These are phyloP conservation scores for Pichia eremophila DNA, from an alignment of 805 yeast species.

Conservation along the genomic window DNA sequence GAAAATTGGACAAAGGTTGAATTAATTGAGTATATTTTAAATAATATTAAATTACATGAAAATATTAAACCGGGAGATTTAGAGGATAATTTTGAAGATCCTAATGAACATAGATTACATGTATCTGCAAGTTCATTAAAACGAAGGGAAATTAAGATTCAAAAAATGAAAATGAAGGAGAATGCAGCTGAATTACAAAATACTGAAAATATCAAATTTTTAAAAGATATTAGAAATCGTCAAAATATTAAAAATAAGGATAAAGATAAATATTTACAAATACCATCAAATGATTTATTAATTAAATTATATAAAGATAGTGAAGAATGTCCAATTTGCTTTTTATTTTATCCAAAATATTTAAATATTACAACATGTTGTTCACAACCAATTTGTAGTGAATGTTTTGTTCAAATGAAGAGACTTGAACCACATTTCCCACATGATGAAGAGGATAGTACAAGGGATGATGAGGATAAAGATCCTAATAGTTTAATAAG, in stretches of 20 bases:
- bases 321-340: conserved; percentile 90
- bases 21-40: conserved; percentile 39
- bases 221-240: conserved; percentile 22
- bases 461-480: conserved; percentile 16
- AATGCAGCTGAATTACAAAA: conserved; percentile 30
- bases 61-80: conserved; percentile 36
- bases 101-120: conserved; percentile 50
- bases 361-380: conserved; percentile 83
- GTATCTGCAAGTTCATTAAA: conserved; percentile 36
- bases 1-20: conserved; percentile 64
- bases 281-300: conserved; percentile 38
- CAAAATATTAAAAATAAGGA: conserved; percentile 20
- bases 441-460: conserved; percentile 43
- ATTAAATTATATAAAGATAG: conserved; percentile 57
- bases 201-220: conserved; percentile 26
- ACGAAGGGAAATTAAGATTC: conserved; percentile 40
- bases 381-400: conserved; percentile 87
- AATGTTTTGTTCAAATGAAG: conserved; percentile 93
- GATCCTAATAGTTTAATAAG: conserved; percentile 63
- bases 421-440: conserved; percentile 91
- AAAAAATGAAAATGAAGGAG: conserved; percentile 31
- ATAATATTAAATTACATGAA: conserved; percentile 47
- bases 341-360: conserved; percentile 70
- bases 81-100: conserved; percentile 49
- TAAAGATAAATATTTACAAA: conserved; percentile 20